Conservation (phyloP, 805 yeast genomes). For the Lipomyces japonicus region DNA sequence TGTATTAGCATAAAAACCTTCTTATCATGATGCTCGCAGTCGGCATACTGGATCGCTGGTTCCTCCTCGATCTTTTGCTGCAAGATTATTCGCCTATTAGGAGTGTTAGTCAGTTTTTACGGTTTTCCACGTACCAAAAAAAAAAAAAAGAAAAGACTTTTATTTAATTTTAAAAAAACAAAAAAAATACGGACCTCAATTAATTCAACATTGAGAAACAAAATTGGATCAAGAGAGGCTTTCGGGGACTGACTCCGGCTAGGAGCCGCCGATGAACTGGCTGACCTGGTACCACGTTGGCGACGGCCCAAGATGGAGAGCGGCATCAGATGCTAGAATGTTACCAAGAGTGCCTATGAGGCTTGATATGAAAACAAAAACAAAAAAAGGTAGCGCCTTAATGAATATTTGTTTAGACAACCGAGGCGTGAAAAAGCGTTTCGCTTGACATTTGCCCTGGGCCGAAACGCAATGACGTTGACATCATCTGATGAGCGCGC, state of each 20-base stretch:
- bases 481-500: too few species aligned
- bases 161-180: background rate
- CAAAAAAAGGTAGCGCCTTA: too few species aligned
- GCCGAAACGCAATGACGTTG: too few species aligned
- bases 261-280: background rate
- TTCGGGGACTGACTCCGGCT: background rate
- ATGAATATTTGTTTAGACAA: too few species aligned
- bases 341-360: too few species aligned
- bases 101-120: too few species aligned
- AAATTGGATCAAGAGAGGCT: background rate
- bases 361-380: too few species aligned
- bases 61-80: slow-evolving; percentile 21
- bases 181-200: background rate
- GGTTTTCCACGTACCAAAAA: too few species aligned
- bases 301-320: background rate
- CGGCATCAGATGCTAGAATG: too few species aligned
- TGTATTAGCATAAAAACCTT: background rate
- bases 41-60: slow-evolving; percentile 27
- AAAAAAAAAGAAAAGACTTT: background rate
- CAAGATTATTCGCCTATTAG: slow-evolving; percentile 23
- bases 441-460: too few species aligned
- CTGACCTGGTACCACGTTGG: background rate
- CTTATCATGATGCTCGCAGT: background rate
- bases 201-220: background rate
- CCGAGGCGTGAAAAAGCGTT: too few species aligned